Percentiles rank a stretch among this genome's conserved stretches.
phyloP scores from a whole-genome alignment of 2,329 filamentous ascomycete species.

The Zalaria obscura region DNA sequence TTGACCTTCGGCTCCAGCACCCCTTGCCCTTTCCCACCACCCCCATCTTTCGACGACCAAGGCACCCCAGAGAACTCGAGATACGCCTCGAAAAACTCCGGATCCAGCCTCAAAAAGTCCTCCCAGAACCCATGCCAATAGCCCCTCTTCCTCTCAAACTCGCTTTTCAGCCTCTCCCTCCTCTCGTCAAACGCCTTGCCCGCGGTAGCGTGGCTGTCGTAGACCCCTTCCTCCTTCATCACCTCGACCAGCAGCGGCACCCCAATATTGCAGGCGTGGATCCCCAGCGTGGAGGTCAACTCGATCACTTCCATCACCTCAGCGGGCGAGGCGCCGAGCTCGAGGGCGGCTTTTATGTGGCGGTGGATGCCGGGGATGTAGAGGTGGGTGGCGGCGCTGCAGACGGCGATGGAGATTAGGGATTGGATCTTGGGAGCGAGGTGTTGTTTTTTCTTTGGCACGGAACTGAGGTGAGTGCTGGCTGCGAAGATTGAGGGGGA shows the following conservation, averaged over 20 bases:
- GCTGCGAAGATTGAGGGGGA: conserved; percentile 18
- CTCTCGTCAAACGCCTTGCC: conserved; percentile 17
- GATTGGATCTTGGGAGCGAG: conserved; percentile 27
- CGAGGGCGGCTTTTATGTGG: conserved; percentile 25
- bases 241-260: conserved; percentile 33
- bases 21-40: conserved; percentile 8
- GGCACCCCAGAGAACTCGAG: conserved; percentile 31
- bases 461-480: conserved; percentile 12
- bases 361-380: conserved; percentile 27
- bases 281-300: conserved; percentile 29
- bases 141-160: conserved; percentile 31
- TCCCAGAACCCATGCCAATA: conserved; percentile 35
- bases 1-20: conserved; percentile 33
- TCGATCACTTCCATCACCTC: conserved; percentile 34
- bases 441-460: conserved; percentile 18
- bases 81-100: conserved; percentile 35
- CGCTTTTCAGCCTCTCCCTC: conserved; percentile 23
- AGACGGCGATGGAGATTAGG: conserved; percentile 29
- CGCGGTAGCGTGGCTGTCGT: not conserved
- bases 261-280: conserved; percentile 33
- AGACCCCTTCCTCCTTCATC: conserved; percentile 25
- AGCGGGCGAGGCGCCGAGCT: conserved; percentile 23
- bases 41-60: conserved; percentile 20
- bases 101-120: conserved; percentile 28
- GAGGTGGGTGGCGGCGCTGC: conserved; percentile 30